Evolutionary conservation across 2,329 filamentous ascomycete genomes (phyloP).

Genomic region (Periconia macrospinosa): DNA sequence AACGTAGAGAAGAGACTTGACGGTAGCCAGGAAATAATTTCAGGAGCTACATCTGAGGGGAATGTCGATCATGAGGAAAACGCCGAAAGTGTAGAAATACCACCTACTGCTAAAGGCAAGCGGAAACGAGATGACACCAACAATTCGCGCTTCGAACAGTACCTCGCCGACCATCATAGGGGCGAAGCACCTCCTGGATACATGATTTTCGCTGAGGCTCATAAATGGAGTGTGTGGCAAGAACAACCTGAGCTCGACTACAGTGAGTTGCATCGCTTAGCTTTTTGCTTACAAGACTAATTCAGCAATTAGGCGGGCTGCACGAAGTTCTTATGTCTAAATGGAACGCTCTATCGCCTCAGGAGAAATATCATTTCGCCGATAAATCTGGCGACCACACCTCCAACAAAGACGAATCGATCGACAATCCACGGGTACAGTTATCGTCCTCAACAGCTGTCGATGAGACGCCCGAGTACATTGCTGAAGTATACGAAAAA

Average conservation of each 20-base stretch:
- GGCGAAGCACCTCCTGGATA: conserved; percentile 17
- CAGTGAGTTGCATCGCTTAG: conserved; percentile 11
- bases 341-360: conserved; percentile 21
- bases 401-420: conserved; percentile 6
- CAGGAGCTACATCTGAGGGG: neutral
- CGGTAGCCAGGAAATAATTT: conserved; percentile 1
- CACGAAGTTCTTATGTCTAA: conserved; percentile 15
- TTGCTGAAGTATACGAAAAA: conserved; percentile 22
- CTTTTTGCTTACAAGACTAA: neutral
- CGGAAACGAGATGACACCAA: conserved; percentile 1
- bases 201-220: conserved; percentile 17
- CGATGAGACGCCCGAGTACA: conserved; percentile 26
- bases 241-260: conserved; percentile 14
- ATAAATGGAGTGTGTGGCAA: conserved; percentile 14
- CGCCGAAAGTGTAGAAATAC: neutral
- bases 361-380: conserved; percentile 21
- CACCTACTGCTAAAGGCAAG: neutral
- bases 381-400: conserved; percentile 12
- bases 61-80: conserved; percentile 1
- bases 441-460: conserved; percentile 25
- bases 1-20: conserved; percentile 15
- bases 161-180: conserved; percentile 9
- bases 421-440: conserved; percentile 3
- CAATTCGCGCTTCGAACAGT: conserved; percentile 11
- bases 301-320: conserved; percentile 14